Evolutionary conservation across 2,329 filamentous ascomycete genomes (phyloP).

Genomic region (Phialophora verrucosa): DNA sequence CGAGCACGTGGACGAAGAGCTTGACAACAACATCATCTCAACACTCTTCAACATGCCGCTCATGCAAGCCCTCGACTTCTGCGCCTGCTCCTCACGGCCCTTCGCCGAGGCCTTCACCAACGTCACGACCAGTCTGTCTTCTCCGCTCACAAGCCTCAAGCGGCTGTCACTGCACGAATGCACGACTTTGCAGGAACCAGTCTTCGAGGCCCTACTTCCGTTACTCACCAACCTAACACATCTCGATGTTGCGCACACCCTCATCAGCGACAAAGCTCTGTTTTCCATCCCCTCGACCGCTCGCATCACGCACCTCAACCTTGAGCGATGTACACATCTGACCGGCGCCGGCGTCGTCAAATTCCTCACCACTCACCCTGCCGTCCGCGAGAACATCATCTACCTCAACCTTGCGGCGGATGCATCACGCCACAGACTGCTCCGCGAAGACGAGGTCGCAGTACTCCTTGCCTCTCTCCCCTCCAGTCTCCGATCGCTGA

Average conservation of each 20-base stretch:
- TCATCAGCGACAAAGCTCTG: slow-evolving; percentile 74
- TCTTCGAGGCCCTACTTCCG: slow-evolving; percentile 74
- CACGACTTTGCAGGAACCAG: slow-evolving; percentile 68
- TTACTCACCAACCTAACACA: slow-evolving; percentile 73
- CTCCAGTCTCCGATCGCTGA: slow-evolving; percentile 71
- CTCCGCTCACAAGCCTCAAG: slow-evolving; percentile 62
- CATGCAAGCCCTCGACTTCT: slow-evolving; percentile 75
- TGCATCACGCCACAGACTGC: slow-evolving; percentile 71
- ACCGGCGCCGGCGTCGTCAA: slow-evolving; percentile 70
- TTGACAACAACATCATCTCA: slow-evolving; percentile 69
- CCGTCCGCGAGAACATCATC: slow-evolving; percentile 66
- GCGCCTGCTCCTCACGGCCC: slow-evolving; percentile 70
- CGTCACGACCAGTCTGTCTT: slow-evolving; percentile 53
- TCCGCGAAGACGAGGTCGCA: slow-evolving; percentile 69
- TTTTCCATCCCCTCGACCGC: slow-evolving; percentile 73
- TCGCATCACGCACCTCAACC: slow-evolving; percentile 75
- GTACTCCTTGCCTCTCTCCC: slow-evolving; percentile 71
- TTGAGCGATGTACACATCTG: slow-evolving; percentile 75
- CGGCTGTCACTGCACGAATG: slow-evolving; percentile 80
- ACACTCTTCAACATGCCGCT: slow-evolving; percentile 72
- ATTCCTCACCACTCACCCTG: slow-evolving; percentile 73
- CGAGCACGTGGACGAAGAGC: slow-evolving; percentile 79
- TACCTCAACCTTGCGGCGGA: slow-evolving; percentile 77
- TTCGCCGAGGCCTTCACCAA: slow-evolving; percentile 72
- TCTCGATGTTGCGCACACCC: slow-evolving; percentile 78